These are phyloP conservation scores for Amphichorda felina DNA, from an alignment of 2,329 filamentous ascomycete species.

Conservation along the genomic window DNA sequence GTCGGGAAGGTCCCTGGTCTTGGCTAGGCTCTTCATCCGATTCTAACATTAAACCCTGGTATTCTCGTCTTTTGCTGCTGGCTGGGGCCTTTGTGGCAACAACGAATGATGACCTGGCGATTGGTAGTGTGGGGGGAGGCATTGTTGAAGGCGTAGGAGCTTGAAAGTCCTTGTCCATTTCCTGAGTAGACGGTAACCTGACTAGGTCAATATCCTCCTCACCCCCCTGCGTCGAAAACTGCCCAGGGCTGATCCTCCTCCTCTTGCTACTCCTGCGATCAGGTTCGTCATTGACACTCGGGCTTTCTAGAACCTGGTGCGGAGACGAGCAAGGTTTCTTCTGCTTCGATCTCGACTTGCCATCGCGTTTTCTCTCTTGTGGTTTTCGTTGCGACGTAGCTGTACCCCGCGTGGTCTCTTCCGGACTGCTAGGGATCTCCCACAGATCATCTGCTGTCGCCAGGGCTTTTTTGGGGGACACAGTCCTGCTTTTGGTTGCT, in stretches of 20 bases:
- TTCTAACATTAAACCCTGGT: conserved; percentile 12
- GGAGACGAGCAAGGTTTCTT: not conserved
- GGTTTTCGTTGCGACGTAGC: conserved; percentile 3
- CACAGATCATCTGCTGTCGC: conserved; percentile 21
- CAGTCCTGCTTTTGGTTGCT: not conserved
- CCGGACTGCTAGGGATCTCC: conserved; percentile 33
- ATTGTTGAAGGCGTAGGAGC: conserved; percentile 10
- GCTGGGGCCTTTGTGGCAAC: conserved; percentile 21
- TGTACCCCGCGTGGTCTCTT: conserved; percentile 6
- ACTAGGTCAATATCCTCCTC: conserved; percentile 15
- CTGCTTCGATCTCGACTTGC: not conserved
- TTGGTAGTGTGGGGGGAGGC: conserved; percentile 13
- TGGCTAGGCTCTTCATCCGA: conserved; percentile 4
- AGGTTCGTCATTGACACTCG: not conserved
- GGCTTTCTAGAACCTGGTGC: not conserved
- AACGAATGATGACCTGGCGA: conserved; percentile 17
- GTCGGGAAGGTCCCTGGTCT: conserved; percentile 1
- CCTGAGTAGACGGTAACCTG: conserved; percentile 10
- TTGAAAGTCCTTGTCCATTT: conserved; percentile 5
- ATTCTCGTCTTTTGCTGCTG: conserved; percentile 23
- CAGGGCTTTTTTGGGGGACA: not conserved
- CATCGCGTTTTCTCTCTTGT: conserved; percentile 2
- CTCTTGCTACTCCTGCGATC: conserved; percentile 2
- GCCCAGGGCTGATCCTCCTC: conserved; percentile 1
- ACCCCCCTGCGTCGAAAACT: conserved; percentile 5